Conservation (phyloP, 352 stramenopile genomes). For the Globisporangium apiculatum region DNA sequence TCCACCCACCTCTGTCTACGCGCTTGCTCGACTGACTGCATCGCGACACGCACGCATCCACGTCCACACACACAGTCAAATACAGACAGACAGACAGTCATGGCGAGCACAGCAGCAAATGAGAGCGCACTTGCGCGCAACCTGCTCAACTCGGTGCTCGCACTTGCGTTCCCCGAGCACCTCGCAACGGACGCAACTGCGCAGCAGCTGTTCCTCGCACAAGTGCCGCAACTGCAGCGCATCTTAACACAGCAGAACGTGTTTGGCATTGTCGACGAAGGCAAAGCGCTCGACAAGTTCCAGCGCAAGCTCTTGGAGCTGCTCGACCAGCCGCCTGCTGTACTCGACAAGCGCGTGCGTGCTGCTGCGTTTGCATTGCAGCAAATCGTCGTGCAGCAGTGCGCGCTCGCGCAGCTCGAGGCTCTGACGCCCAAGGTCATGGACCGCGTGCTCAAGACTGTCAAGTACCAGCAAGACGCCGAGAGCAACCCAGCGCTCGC, state of each 20-base stretch:
- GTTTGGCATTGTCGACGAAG: conserved; percentile 61
- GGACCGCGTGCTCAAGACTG: conserved; percentile 52
- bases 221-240: conserved; percentile 38
- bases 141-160: conserved; percentile 70
- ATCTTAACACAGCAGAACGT: conserved; percentile 63
- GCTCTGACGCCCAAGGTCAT: conserved; percentile 41
- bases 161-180: conserved; percentile 58
- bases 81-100: not conserved
- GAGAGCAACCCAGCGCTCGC: conserved; percentile 19
- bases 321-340: conserved; percentile 29
- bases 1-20: too few species aligned
- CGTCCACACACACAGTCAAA: too few species aligned
- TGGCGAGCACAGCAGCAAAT: conserved; percentile 14
- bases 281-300: conserved; percentile 75
- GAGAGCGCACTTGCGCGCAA: conserved; percentile 59
- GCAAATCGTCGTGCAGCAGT: conserved; percentile 51
- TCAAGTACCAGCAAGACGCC: conserved; percentile 50
- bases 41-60: not conserved
- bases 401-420: conserved; percentile 52
- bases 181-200: conserved; percentile 30
- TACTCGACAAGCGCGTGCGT: conserved; percentile 21
- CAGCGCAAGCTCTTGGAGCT: conserved; percentile 52
- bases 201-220: conserved; percentile 37
- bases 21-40: too few species aligned
- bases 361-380: conserved; percentile 55